Percentiles rank a stretch among this genome's conserved stretches.
These are phyloP conservation scores for Yamadazyma oceani DNA, from an alignment of 1,139 yeast species.

Conservation along the genomic window DNA sequence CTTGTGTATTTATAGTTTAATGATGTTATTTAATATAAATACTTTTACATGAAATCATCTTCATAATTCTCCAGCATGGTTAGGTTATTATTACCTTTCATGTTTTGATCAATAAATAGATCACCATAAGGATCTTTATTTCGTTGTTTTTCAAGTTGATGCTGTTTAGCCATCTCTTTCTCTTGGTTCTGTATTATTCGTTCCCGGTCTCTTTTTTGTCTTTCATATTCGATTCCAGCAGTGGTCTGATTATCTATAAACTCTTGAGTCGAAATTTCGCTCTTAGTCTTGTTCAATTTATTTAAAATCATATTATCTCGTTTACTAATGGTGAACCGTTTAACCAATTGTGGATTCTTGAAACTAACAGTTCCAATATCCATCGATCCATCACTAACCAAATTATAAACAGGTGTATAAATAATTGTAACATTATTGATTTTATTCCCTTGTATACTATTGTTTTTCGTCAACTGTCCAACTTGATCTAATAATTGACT, in stretches of 20 bases:
- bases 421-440: conserved; percentile 66
- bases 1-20: too few relatives aligned
- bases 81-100: conserved; percentile 52
- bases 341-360: conserved; percentile 54
- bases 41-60: conserved; percentile 58
- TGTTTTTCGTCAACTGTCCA: conserved; percentile 77
- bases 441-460: conserved; percentile 79
- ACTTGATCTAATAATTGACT: conserved; percentile 56
- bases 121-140: conserved; percentile 58
- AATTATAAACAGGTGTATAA: conserved; percentile 75
- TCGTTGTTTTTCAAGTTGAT: conserved; percentile 28
- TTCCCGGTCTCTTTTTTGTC: conserved; percentile 34
- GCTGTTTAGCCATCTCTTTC: conserved; percentile 22
- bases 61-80: conserved; percentile 62
- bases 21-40: conserved; percentile 1
- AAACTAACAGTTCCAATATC: conserved; percentile 84
- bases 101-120: conserved; percentile 49
- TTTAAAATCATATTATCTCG: conserved; percentile 67
- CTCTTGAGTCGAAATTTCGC: conserved; percentile 46
- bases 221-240: conserved; percentile 35
- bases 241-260: conserved; percentile 49
- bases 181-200: conserved; percentile 29
- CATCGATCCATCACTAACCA: conserved; percentile 72
- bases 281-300: conserved; percentile 64
- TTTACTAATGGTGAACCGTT: conserved; percentile 53